These are phyloP conservation scores for Cystobasidium pallidum DNA, from an alignment of 1,284 basidiomycete genomes.

Conservation along the genomic window DNA sequence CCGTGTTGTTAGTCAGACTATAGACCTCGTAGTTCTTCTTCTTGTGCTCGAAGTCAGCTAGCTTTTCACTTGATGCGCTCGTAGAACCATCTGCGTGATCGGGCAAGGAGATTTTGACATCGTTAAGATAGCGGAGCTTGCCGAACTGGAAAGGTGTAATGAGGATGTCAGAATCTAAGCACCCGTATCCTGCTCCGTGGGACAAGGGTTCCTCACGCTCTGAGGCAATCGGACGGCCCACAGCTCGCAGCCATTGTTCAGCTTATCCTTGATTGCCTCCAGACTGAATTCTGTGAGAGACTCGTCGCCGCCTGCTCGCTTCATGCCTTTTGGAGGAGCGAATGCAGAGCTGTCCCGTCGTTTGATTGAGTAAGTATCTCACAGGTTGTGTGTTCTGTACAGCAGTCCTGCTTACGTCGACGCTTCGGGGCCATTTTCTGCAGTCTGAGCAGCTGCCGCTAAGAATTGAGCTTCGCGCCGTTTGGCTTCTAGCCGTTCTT, in stretches of 20 bases:
- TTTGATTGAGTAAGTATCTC: neutral
- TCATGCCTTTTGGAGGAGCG: slow-evolving; percentile 37
- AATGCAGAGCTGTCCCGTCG: neutral
- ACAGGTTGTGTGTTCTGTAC: no score
- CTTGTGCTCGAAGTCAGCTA: slow-evolving; percentile 25
- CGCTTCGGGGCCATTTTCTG: neutral
- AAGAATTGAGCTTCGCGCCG: slow-evolving; percentile 34
- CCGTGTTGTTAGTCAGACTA: slow-evolving; percentile 12
- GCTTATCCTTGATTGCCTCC: slow-evolving; percentile 39
- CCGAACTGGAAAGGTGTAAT: slow-evolving; percentile 12
- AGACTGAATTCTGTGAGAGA: slow-evolving; percentile 28
- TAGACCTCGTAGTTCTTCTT: slow-evolving; percentile 39
- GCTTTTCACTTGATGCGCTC: slow-evolving; percentile 27
- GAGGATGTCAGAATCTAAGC: neutral
- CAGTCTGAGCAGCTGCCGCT: slow-evolving; percentile 22
- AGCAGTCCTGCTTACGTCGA: slow-evolving; percentile 9
- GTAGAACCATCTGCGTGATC: slow-evolving; percentile 19
- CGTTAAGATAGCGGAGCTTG: slow-evolving; percentile 42
- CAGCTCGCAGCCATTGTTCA: slow-evolving; percentile 33
- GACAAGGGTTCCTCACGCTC: slow-evolving; percentile 13
- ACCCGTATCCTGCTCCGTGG: neutral
- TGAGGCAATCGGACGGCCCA: slow-evolving; percentile 39
- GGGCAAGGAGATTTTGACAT: slow-evolving; percentile 25
- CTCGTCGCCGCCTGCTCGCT: slow-evolving; percentile 36
- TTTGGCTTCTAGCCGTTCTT: slow-evolving; percentile 29